Evolutionary conservation across 208 protist genomes (phyloP).

Genomic region (Phytomonas sp.): DNA sequence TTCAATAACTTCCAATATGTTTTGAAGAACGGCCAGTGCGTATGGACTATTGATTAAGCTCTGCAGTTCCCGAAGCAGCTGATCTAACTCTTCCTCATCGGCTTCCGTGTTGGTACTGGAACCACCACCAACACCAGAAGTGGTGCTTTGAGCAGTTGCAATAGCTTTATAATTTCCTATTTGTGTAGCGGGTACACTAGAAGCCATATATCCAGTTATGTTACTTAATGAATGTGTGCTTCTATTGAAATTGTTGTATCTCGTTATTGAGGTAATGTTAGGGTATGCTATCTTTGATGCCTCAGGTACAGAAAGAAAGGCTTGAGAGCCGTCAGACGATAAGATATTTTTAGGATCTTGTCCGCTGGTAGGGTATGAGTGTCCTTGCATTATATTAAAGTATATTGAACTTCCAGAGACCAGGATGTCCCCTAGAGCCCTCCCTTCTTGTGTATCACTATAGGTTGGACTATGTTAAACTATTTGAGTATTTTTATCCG

Average conservation of each 20-base stretch:
- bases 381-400: background rate
- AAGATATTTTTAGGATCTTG: background rate
- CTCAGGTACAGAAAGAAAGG: background rate
- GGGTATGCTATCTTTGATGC: background rate
- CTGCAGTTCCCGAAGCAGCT: constrained; percentile 68
- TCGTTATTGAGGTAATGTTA: background rate
- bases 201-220: background rate
- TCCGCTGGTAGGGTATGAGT: background rate
- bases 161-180: background rate
- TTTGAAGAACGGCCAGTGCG: constrained; percentile 56
- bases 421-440: background rate
- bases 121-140: constrained; percentile 16
- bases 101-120: constrained; percentile 26
- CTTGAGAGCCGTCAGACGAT: background rate
- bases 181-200: background rate
- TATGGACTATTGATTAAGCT: constrained; percentile 55
- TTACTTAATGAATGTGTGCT: constrained; percentile 4
- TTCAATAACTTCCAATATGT: constrained; percentile 74
- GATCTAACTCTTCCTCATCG: constrained; percentile 72
- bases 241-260: constrained; percentile 11
- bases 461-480: background rate
- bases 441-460: background rate
- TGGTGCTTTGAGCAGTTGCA: background rate
- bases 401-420: background rate
- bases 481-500: background rate